Evolutionary conservation across 257 asterid genomes (phyloP).

Genomic region (Cynanchum wilfordii): DNA sequence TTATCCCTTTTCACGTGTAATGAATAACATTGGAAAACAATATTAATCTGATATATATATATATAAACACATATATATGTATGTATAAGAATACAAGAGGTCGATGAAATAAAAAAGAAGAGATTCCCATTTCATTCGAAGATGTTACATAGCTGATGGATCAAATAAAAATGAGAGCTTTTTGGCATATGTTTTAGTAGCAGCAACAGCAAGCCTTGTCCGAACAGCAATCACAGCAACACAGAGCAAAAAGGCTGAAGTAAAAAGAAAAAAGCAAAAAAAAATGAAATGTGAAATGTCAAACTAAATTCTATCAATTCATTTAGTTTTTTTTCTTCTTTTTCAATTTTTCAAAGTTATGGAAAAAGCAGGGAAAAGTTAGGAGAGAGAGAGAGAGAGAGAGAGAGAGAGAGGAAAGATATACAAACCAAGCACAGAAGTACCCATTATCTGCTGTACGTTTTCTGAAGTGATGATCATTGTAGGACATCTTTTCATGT

Average conservation of each 20-base stretch:
- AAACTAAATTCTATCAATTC: neutral
- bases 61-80: too few relatives aligned
- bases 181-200: neutral
- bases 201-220: conserved; percentile 5
- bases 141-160: neutral
- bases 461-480: conserved; percentile 20
- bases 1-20: neutral
- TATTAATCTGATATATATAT: too few relatives aligned
- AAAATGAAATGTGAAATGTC: neutral
- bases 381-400: neutral
- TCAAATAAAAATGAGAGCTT: neutral
- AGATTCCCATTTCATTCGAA: too few relatives aligned
- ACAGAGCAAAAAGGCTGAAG: neutral
- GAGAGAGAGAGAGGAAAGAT: neutral
- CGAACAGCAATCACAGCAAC: conserved; percentile 5
- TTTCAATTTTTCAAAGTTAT: neutral
- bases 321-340: too few relatives aligned
- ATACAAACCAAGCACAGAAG: conserved; percentile 25
- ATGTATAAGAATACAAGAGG: too few relatives aligned
- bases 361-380: neutral
- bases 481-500: conserved; percentile 17
- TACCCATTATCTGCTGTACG: conserved; percentile 25
- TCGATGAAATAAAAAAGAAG: neutral
- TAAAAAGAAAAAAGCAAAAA: neutral
- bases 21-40: neutral